These are phyloP conservation scores for Besnoitia besnoiti DNA, from an alignment of 169 alveolate genomes.

Conservation along the genomic window DNA sequence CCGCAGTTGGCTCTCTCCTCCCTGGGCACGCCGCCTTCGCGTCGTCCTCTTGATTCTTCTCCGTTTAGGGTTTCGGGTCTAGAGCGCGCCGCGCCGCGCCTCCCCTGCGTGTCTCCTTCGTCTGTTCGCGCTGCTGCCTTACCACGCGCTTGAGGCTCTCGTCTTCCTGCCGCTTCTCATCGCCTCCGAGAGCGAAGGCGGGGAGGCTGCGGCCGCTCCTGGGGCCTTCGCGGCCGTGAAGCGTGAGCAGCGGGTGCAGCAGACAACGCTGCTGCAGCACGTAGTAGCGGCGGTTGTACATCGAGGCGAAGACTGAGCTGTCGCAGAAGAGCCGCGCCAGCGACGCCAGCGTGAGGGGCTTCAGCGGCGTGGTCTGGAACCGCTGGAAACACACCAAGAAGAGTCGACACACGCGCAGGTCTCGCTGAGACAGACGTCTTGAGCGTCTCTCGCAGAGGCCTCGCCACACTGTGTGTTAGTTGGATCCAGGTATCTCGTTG, in stretches of 20 bases:
- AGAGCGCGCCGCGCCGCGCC: too few relatives aligned
- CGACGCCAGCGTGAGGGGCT: neutral
- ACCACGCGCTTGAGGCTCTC: neutral
- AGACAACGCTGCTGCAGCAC: conserved; percentile 11
- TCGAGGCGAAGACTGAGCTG: conserved; percentile 6
- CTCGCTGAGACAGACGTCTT: neutral
- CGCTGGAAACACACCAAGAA: neutral
- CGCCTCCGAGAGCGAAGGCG: too few relatives aligned
- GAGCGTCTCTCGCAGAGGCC: too few relatives aligned
- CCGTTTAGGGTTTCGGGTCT: too few relatives aligned
- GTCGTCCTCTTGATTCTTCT: too few relatives aligned
- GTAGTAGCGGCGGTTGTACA: conserved; percentile 25
- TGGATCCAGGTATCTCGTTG: too few relatives aligned
- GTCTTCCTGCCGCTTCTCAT: too few relatives aligned
- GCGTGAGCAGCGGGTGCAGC: conserved; percentile 2
- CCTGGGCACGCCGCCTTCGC: too few relatives aligned
- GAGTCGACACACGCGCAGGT: neutral
- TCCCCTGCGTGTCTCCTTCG: neutral
- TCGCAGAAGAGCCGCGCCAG: neutral
- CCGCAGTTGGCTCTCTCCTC: too few relatives aligned
- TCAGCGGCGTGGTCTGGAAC: neutral
- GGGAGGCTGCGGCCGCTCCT: neutral
- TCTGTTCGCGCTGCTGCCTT: neutral
- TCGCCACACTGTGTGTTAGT: too few relatives aligned
- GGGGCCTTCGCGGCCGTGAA: neutral